Percentiles rank a stretch among this genome's conserved stretches.
Conservation (phyloP, 345 rosid species). For the Aegle marmelos region DNA sequence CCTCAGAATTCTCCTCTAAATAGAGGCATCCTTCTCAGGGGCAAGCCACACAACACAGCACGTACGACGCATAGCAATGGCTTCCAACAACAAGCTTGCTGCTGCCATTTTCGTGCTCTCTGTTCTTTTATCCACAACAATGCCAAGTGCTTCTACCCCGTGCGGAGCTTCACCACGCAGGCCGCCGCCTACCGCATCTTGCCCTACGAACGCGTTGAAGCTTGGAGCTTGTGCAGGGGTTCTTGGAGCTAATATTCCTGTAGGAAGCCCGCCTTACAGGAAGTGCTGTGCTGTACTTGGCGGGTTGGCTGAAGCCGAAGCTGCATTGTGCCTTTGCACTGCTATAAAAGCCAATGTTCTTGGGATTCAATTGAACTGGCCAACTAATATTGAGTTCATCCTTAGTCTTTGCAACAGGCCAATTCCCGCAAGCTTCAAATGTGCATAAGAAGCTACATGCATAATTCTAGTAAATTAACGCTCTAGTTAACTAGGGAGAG, state of each 20-base stretch:
- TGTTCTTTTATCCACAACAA: slow-evolving; percentile 29
- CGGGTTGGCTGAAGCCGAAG: slow-evolving; percentile 50
- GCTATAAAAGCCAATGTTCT: slow-evolving; percentile 58
- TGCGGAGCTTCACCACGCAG: slow-evolving; percentile 21
- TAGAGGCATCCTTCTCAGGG: not conserved
- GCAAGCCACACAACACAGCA: not conserved
- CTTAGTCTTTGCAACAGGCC: slow-evolving; percentile 40
- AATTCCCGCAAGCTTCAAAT: slow-evolving; percentile 49
- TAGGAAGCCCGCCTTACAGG: slow-evolving; percentile 35
- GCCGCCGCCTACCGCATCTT: slow-evolving; percentile 1
- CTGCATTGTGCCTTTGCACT: slow-evolving; percentile 58
- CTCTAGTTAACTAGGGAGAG: not conserved
- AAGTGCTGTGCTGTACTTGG: slow-evolving; percentile 47
- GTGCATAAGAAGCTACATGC: slow-evolving; percentile 12
- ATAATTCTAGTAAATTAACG: no score
- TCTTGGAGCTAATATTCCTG: slow-evolving; percentile 32
- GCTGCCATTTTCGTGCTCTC: slow-evolving; percentile 27
- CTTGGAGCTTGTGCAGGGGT: slow-evolving; percentile 49
- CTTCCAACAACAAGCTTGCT: slow-evolving; percentile 26
- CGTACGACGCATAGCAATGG: slow-evolving; percentile 31
- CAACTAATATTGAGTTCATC: slow-evolving; percentile 34
- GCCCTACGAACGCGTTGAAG: slow-evolving; percentile 48
- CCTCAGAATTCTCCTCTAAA: slow-evolving; percentile 45
- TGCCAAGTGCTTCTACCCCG: slow-evolving; percentile 28
- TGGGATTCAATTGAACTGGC: slow-evolving; percentile 44